Evolutionary conservation across 257 asterid genomes (phyloP).

Genomic region (Anisodus tanguticus): DNA sequence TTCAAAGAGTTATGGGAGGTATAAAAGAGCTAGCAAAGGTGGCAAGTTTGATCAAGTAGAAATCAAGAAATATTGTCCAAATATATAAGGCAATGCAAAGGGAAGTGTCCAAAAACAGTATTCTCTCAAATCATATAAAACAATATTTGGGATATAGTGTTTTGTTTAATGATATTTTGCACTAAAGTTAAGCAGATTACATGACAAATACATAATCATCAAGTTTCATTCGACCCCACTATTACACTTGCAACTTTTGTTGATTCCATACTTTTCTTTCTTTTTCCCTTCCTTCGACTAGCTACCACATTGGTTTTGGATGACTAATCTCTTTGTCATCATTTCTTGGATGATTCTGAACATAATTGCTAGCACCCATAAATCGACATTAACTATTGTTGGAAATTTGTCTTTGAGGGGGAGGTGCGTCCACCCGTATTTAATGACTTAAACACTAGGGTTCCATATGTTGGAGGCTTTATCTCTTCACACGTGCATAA

Average conservation of each 20-base stretch:
- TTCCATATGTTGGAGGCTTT: no score
- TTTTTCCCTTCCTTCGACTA: neutral
- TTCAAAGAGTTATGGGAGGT: neutral
- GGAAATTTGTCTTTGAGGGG: no score
- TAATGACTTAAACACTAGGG: no score
- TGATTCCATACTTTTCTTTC: neutral
- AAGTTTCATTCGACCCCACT: neutral
- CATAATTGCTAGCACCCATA: neutral
- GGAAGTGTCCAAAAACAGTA: slow-evolving; percentile 12
- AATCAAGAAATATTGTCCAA: slow-evolving; percentile 29
- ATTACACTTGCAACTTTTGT: slow-evolving; percentile 17
- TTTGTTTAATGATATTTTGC: slow-evolving; percentile 24
- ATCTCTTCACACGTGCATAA: no score
- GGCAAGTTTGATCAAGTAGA: slow-evolving; percentile 16
- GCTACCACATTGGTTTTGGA: neutral
- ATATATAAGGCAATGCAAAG: slow-evolving; percentile 43
- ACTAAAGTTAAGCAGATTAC: neutral
- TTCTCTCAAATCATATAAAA: slow-evolving; percentile 30
- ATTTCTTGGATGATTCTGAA: slow-evolving; percentile 16
- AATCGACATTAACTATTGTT: neutral
- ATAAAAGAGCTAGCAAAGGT: neutral
- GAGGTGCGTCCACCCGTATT: no score
- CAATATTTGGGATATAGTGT: slow-evolving; percentile 30
- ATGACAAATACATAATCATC: neutral
- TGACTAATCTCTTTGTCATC: slow-evolving; percentile 27